phyloP scores from a whole-genome alignment of 1,284 basidiomycete genomes.

The Apiotrichum brassicae region DNA sequence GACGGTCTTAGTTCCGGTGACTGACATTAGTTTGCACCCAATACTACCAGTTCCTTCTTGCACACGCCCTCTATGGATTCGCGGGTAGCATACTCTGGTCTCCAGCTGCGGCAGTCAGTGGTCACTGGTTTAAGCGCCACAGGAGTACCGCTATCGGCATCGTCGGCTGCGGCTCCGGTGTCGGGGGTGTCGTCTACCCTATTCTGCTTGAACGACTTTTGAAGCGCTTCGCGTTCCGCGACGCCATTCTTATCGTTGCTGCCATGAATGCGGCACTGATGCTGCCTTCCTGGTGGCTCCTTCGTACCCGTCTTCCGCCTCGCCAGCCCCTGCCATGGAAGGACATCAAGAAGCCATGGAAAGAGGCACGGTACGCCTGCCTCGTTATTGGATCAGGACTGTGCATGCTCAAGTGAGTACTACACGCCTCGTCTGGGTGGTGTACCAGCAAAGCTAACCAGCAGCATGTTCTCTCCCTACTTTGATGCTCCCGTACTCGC shows the following conservation, averaged over 20 bases:
- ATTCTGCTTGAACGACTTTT: slow-evolving; percentile 29
- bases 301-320: slow-evolving; percentile 20
- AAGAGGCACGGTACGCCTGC: slow-evolving; percentile 23
- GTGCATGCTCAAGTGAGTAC: slow-evolving; percentile 26
- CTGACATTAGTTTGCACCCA: slow-evolving; percentile 27
- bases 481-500: slow-evolving; percentile 18
- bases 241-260: slow-evolving; percentile 22
- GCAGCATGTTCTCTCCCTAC: slow-evolving; percentile 21
- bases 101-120: slow-evolving; percentile 35
- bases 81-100: slow-evolving; percentile 35
- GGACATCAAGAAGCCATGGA: slow-evolving; percentile 18
- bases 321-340: slow-evolving; percentile 12
- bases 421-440: background rate
- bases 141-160: slow-evolving; percentile 37
- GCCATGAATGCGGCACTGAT: slow-evolving; percentile 20
- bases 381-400: slow-evolving; percentile 29
- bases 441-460: background rate
- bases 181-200: slow-evolving; percentile 39
- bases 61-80: slow-evolving; percentile 37
- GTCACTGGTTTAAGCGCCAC: slow-evolving; percentile 40
- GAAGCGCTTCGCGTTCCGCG: slow-evolving; percentile 3
- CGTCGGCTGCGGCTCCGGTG: slow-evolving; percentile 34
- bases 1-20: slow-evolving; percentile 23
- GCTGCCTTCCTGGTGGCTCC: slow-evolving; percentile 19
- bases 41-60: slow-evolving; percentile 42